Evolutionary conservation across 2,329 filamentous ascomycete genomes (phyloP).

Genomic region (Pseudopyricularia cyperi): DNA sequence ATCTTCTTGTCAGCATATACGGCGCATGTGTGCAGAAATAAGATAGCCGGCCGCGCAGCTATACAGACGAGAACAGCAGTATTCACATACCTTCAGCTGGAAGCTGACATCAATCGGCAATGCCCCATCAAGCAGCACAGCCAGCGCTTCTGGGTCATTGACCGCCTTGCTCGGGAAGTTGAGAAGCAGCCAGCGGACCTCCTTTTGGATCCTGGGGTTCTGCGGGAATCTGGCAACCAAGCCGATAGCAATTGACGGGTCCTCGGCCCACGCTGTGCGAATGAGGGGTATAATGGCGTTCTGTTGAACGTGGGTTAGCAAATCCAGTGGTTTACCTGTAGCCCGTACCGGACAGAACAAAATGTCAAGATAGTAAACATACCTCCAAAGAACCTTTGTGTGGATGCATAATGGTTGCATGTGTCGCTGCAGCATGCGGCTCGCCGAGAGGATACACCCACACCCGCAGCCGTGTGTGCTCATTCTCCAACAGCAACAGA

Average conservation of each 20-base stretch:
- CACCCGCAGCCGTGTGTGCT: slow-evolving; percentile 70
- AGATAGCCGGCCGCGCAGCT: not conserved
- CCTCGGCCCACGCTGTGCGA: slow-evolving; percentile 76
- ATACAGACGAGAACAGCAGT: not conserved
- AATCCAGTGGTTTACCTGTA: not conserved
- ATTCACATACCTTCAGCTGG: slow-evolving; percentile 56
- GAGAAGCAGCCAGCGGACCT: slow-evolving; percentile 68
- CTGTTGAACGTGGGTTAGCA: not conserved
- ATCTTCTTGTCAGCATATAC: slow-evolving; percentile 14
- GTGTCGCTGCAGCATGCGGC: slow-evolving; percentile 20
- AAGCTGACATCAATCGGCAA: slow-evolving; percentile 68
- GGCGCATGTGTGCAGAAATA: slow-evolving; percentile 5
- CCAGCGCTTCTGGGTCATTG: slow-evolving; percentile 67
- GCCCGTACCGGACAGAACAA: not conserved
- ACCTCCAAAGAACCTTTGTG: slow-evolving; percentile 28
- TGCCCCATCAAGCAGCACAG: slow-evolving; percentile 64
- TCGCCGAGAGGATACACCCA: slow-evolving; percentile 78
- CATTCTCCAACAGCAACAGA: slow-evolving; percentile 66
- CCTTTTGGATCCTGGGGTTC: slow-evolving; percentile 57
- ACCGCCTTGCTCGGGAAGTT: slow-evolving; percentile 76
- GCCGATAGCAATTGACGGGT: slow-evolving; percentile 77
- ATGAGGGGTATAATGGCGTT: slow-evolving; percentile 48
- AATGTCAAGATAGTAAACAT: slow-evolving; percentile 7
- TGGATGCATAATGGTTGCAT: slow-evolving; percentile 22
- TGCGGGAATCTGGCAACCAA: slow-evolving; percentile 69